Conservation (phyloP, 345 rosid species). For the Eucalyptus cladocalyx region DNA sequence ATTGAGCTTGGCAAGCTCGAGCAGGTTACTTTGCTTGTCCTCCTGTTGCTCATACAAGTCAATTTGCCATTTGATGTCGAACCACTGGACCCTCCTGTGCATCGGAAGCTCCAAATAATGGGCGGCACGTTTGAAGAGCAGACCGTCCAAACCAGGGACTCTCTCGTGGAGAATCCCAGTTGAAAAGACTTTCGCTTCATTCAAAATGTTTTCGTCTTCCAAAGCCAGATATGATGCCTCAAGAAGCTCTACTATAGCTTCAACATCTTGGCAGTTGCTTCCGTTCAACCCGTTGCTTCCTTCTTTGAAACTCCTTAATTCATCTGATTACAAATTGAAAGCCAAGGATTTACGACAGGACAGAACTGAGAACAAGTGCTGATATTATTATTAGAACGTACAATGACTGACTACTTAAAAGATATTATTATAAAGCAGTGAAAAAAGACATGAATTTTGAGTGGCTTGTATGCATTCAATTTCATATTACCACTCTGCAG, state of each 20-base stretch:
- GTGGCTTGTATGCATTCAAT: background rate
- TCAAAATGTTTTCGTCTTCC: constrained; percentile 17
- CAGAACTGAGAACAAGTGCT: background rate
- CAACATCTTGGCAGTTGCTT: background rate
- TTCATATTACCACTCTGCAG: background rate
- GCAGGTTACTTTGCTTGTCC: background rate
- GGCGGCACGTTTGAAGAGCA: background rate
- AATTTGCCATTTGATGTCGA: constrained; percentile 40
- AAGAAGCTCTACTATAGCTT: constrained; percentile 22
- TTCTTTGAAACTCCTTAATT: constrained; percentile 11
- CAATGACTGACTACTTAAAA: background rate
- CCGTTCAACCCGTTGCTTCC: background rate
- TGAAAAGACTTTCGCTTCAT: constrained; percentile 8
- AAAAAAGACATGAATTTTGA: background rate
- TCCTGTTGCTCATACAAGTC: background rate
- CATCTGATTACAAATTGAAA: constrained; percentile 2
- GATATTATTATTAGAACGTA: background rate
- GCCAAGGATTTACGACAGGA: background rate
- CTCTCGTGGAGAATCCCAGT: background rate
- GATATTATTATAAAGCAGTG: background rate
- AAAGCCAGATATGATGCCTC: constrained; percentile 32
- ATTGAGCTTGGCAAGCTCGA: constrained; percentile 25
- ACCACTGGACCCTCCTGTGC: constrained; percentile 38
- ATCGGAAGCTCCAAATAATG: constrained; percentile 27
- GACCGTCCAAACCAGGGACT: background rate